phyloP scores from a whole-genome alignment of 1,139 yeast genomes.

The Kluyveromyces marxianus region DNA sequence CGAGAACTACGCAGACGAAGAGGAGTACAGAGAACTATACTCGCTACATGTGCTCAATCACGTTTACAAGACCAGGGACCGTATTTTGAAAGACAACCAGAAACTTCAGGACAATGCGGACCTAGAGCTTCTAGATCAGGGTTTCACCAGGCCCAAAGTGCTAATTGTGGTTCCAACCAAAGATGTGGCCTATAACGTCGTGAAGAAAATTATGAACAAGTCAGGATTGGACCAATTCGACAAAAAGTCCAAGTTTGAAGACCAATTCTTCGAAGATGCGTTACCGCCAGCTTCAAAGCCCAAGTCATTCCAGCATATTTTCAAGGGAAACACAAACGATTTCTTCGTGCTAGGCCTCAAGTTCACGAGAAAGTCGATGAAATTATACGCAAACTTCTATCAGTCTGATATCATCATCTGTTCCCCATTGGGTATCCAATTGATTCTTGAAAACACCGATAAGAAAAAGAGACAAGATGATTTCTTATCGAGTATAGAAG shows the following conservation, averaged over 20 bases:
- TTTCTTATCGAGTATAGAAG: conserved; percentile 81
- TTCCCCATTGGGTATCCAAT: conserved; percentile 83
- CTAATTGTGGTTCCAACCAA: conserved; percentile 80
- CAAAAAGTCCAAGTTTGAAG: conserved; percentile 65
- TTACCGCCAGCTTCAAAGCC: conserved; percentile 58
- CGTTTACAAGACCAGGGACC: conserved; percentile 76
- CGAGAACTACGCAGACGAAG: conserved; percentile 36
- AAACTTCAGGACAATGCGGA: conserved; percentile 39
- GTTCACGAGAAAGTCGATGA: conserved; percentile 79
- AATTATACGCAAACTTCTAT: conserved; percentile 77
- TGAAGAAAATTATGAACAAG: conserved; percentile 53
- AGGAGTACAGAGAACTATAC: conserved; percentile 56
- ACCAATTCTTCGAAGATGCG: conserved; percentile 54
- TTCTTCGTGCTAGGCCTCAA: conserved; percentile 85
- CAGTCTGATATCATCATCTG: conserved; percentile 82
- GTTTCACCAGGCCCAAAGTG: conserved; percentile 89
- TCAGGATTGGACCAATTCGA: conserved; percentile 73
- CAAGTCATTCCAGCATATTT: conserved; percentile 68
- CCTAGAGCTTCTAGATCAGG: conserved; percentile 76
- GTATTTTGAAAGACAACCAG: conserved; percentile 65
- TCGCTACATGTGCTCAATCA: conserved; percentile 74
- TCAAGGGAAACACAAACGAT: conserved; percentile 88
- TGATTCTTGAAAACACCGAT: conserved; percentile 55
- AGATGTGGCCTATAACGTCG: conserved; percentile 63
- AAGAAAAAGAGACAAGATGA: conserved; percentile 53